Percentiles rank a stretch among this genome's conserved stretches.
Evolutionary conservation across 768 basidiomycete species (phyloP).

Genomic region (Calocybe gangraenosa): DNA sequence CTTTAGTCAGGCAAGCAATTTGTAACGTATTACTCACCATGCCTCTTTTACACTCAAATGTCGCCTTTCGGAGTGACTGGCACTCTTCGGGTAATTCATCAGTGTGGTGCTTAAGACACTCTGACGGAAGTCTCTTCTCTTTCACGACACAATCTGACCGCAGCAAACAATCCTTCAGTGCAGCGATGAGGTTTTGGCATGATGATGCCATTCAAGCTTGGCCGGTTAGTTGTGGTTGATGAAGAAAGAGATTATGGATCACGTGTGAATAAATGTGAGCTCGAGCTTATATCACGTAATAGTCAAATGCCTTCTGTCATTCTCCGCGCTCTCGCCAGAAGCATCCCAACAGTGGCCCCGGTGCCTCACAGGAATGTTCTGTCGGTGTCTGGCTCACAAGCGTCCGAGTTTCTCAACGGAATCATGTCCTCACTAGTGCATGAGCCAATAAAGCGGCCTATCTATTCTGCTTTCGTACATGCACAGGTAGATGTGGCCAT

Average conservation of each 20-base stretch:
- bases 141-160: conserved; percentile 86
- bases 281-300: not conserved
- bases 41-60: conserved; percentile 88
- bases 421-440: conserved; percentile 53
- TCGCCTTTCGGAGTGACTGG: conserved; percentile 70
- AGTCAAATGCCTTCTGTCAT: conserved; percentile 33
- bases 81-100: conserved; percentile 81
- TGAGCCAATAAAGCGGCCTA: conserved; percentile 41
- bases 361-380: conserved; percentile 65
- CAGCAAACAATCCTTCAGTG: conserved; percentile 81
- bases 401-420: conserved; percentile 79
- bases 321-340: conserved; percentile 39
- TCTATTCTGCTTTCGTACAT: conserved; percentile 72
- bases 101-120: conserved; percentile 73
- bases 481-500: conserved; percentile 58
- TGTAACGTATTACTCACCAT: conserved; percentile 52
- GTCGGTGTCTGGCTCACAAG: conserved; percentile 77
- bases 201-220: conserved; percentile 61
- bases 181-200: conserved; percentile 70
- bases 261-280: no score
- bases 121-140: conserved; percentile 74
- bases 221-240: not conserved
- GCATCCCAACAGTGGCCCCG: conserved; percentile 52
- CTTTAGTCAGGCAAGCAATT: no score
- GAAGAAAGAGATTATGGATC: not conserved